Conservation (phyloP, 2,329 filamentous ascomycete genomes). For the Orbilia javanica region DNA sequence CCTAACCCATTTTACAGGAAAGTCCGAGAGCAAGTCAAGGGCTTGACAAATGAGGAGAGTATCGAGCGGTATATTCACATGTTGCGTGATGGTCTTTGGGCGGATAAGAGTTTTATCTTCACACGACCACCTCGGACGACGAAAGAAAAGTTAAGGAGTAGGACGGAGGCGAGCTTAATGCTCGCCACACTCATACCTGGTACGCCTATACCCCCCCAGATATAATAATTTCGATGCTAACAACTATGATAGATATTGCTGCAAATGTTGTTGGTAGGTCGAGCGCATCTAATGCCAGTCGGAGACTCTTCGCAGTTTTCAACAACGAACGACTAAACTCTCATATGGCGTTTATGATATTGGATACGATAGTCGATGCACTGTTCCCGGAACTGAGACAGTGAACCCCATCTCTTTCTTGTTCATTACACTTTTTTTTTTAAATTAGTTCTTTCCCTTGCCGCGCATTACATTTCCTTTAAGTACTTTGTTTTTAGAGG, state of each 20-base stretch:
- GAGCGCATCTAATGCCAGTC: slow-evolving; percentile 90
- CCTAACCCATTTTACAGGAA: slow-evolving; percentile 68
- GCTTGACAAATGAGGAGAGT: slow-evolving; percentile 80
- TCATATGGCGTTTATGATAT: slow-evolving; percentile 64
- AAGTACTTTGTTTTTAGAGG: slow-evolving; percentile 53
- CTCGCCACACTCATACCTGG: slow-evolving; percentile 84
- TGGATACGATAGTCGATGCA: slow-evolving; percentile 49
- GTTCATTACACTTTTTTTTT: background rate
- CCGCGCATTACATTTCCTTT: slow-evolving; percentile 37
- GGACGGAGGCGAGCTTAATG: slow-evolving; percentile 88
- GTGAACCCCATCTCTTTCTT: slow-evolving; percentile 1
- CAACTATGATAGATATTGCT: slow-evolving; percentile 75
- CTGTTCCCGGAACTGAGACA: slow-evolving; percentile 49
- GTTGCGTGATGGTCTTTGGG: slow-evolving; percentile 85
- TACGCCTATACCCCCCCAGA: background rate
- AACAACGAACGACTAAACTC: slow-evolving; percentile 93
- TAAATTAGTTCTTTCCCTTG: background rate
- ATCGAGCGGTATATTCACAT: slow-evolving; percentile 80
- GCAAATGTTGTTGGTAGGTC: slow-evolving; percentile 91
- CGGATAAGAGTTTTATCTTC: slow-evolving; percentile 71
- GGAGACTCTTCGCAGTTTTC: slow-evolving; percentile 87
- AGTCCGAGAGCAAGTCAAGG: slow-evolving; percentile 84
- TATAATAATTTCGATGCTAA: slow-evolving; percentile 7
- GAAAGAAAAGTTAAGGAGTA: slow-evolving; percentile 81
- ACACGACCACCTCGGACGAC: slow-evolving; percentile 69